These are phyloP conservation scores for Amaranthus tricolor DNA, from an alignment of 179 eudicot genomes.

Conservation along the genomic window DNA sequence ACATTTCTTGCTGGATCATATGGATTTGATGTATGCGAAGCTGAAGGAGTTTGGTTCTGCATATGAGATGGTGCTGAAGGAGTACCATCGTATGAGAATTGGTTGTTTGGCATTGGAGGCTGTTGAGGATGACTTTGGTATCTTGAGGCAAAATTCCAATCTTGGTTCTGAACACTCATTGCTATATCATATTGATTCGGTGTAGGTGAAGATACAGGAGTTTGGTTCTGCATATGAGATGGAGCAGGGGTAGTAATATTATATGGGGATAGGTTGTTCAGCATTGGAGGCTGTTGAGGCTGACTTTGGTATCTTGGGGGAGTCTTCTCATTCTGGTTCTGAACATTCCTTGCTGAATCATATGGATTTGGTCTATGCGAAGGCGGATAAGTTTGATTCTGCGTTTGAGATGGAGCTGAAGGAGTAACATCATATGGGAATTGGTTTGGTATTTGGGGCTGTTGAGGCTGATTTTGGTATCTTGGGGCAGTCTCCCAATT, in stretches of 20 bases:
- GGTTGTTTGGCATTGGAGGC: background rate
- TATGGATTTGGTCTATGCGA: too few species aligned
- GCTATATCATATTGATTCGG: background rate
- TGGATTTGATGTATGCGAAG: too few species aligned
- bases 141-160: background rate
- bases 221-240: slow-evolving; percentile 19
- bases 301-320: too few species aligned
- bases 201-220: slow-evolving; percentile 8
- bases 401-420: too few species aligned
- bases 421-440: too few species aligned
- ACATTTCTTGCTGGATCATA: background rate
- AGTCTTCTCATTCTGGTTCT: too few species aligned
- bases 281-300: too few species aligned
- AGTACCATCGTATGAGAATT: background rate
- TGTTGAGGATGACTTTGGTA: slow-evolving; percentile 13
- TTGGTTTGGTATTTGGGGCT: slow-evolving; percentile 3
- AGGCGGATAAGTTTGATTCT: too few species aligned
- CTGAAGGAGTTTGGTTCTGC: too few species aligned
- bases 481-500: slow-evolving; percentile 8
- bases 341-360: too few species aligned
- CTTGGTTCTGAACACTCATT: slow-evolving; percentile 3
- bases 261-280: too few species aligned
- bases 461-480: slow-evolving; percentile 7
- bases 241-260: too few species aligned
- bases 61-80: background rate